Evolutionary conservation across 768 basidiomycete species (phyloP).

Genomic region (Boletus rubroflammeus): DNA sequence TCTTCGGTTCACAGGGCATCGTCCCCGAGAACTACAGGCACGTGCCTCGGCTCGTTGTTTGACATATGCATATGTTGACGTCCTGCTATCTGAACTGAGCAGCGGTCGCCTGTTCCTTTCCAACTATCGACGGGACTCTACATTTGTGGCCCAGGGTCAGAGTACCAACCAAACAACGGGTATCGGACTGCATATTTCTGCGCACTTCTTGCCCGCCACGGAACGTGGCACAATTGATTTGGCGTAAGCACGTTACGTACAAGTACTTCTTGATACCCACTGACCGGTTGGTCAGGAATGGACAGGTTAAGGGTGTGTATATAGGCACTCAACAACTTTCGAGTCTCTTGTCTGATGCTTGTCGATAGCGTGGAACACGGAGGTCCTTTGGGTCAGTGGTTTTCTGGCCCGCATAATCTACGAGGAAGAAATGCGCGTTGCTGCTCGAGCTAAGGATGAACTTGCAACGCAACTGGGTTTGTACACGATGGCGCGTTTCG

Average conservation of each 20-base stretch:
- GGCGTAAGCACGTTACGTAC: conserved; percentile 46
- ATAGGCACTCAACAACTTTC: not conserved
- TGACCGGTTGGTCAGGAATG: conserved; percentile 50
- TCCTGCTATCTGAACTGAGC: not conserved
- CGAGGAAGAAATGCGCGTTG: conserved; percentile 61
- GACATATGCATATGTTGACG: not conserved
- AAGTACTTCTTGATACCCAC: not conserved
- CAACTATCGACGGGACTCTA: too few relatives aligned
- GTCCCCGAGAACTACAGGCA: not conserved
- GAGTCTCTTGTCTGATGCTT: not conserved
- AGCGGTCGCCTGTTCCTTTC: conserved; percentile 15
- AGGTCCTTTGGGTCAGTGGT: conserved; percentile 82
- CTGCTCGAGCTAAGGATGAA: not conserved
- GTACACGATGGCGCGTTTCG: conserved; percentile 83
- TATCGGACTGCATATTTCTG: conserved; percentile 59
- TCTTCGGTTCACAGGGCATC: conserved; percentile 1
- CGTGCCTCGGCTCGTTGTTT: not conserved
- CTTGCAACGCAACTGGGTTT: conserved; percentile 36
- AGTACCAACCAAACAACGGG: too few relatives aligned
- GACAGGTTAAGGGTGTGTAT: conserved; percentile 68
- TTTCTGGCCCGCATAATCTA: conserved; percentile 79
- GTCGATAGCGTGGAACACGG: conserved; percentile 77
- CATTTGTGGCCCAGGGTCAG: too few relatives aligned
- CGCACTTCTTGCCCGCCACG: conserved; percentile 90
- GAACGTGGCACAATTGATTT: conserved; percentile 91